phyloP scores from a whole-genome alignment of 345 rosid genomes.

The Populus nigra region DNA sequence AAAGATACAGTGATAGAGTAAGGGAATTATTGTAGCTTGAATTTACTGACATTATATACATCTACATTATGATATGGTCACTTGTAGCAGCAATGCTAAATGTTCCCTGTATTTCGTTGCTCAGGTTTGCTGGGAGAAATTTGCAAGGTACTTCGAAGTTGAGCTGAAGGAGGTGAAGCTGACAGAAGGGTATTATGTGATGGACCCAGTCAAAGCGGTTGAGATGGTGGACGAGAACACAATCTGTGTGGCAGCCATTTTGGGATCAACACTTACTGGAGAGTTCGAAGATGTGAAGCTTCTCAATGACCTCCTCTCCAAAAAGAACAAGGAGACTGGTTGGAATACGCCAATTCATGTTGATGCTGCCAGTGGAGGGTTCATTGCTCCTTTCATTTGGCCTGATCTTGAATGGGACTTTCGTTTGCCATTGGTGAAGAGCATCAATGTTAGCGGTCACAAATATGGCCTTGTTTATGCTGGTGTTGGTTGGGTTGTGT shows the following conservation, averaged over 20 bases:
- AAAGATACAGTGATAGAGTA: no score
- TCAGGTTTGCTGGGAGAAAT: conserved; percentile 22
- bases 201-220: conserved; percentile 12
- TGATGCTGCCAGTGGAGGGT: conserved; percentile 23
- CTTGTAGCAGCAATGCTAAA: background rate
- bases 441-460: conserved; percentile 18
- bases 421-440: conserved; percentile 21
- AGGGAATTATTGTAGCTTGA: background rate
- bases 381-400: conserved; percentile 20
- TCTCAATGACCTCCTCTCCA: conserved; percentile 12
- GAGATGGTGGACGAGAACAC: conserved; percentile 20
- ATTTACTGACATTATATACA: no score
- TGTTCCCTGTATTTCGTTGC: background rate
- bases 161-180: conserved; percentile 18
- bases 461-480: conserved; percentile 11
- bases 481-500: conserved; percentile 24
- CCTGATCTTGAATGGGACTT: conserved; percentile 22
- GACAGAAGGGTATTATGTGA: conserved; percentile 7
- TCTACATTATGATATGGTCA: no score
- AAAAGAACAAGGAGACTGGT: conserved; percentile 8
- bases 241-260: conserved; percentile 16
- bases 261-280: conserved; percentile 13
- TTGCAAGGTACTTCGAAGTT: conserved; percentile 21
- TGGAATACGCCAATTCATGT: conserved; percentile 22
- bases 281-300: conserved; percentile 17